Evolutionary conservation across 495 filamentous ascomycete species (phyloP), one percentile per base, ranked within the genome.

Genomic region (Neurospora africana): DNA sequence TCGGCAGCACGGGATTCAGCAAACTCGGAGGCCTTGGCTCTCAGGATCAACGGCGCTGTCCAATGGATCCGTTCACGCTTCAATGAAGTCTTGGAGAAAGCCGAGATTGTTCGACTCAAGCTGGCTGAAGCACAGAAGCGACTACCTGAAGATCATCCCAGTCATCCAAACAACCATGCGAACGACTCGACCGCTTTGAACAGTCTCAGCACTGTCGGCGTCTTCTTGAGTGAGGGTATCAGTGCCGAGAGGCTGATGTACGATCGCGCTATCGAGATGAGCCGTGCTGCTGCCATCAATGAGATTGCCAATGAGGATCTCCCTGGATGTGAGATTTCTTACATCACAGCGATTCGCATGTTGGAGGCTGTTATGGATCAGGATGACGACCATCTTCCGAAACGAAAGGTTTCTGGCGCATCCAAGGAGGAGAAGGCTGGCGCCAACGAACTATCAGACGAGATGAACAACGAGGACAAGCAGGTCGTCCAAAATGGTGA

Each of bases 191-290:
- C 85, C 1, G 80, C 88, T 37, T 80, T 83, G 0, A 86, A 86
- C 37, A 89, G 87, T 40, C 85, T 88, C 3, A 92, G 91, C 69
- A 78, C 79, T 1, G 83, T 84, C 43, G 84, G 84, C 0, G 84
- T 87, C 13, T 78, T 84, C 23, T 74, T 92, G 17, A 89, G 85
- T 3, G 84, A 88, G 7, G 95, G 95, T 7, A 89, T 98, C 47
- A 97, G 94, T 27, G 95, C 95, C 0, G 95, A 98, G 82, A 97
- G 93, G 81, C 82, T 99, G 68, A 99, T 99, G 96, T 99, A 97
- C 75, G 96, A 99, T 74, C 92, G 95, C 17, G 95, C 95, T 4
- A 81, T 97, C 30, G 95, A 99, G 79, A 97, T 99, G 95, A 97
- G 93, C 75, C 89, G 93, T 43, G 87, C 92, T 3, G 94, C 95